Evolutionary conservation across 129 eudicot genomes (phyloP).

Genomic region (Saposhnikovia divaricata): DNA sequence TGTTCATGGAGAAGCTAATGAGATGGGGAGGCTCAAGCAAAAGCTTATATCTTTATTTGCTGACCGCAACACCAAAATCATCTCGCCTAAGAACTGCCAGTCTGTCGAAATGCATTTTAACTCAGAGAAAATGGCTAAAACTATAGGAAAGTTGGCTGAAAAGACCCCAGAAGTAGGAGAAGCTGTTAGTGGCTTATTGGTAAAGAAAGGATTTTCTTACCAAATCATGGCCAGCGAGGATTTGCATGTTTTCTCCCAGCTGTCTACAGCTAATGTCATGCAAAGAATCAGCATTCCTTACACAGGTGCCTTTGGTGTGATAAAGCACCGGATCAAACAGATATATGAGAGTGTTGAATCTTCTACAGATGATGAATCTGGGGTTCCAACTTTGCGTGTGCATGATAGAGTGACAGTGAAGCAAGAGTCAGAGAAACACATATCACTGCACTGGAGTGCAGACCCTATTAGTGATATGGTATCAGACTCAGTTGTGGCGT

Average conservation of each 20-base stretch:
- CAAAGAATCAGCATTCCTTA: conserved; percentile 90
- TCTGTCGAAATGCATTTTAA: conserved; percentile 85
- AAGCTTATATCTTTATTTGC: conserved; percentile 60
- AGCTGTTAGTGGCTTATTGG: conserved; percentile 71
- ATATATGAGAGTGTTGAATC: conserved; percentile 82
- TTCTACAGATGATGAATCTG: conserved; percentile 54
- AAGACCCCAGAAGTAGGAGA: conserved; percentile 66
- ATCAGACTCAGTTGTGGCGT: conserved; percentile 87
- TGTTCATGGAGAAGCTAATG: conserved; percentile 93
- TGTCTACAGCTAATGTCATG: conserved; percentile 71
- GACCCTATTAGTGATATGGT: conserved; percentile 96
- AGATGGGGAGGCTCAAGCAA: conserved; percentile 93
- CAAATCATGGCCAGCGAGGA: conserved; percentile 91
- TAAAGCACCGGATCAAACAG: conserved; percentile 71
- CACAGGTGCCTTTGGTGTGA: conserved; percentile 85
- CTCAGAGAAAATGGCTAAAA: conserved; percentile 88
- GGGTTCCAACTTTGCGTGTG: conserved; percentile 53
- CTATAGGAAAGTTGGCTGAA: conserved; percentile 86
- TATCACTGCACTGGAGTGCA: conserved; percentile 80
- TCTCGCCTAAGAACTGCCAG: conserved; percentile 91
- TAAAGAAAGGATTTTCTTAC: conserved; percentile 87
- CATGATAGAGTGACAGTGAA: conserved; percentile 75
- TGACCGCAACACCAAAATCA: conserved; percentile 73
- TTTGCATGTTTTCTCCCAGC: conserved; percentile 81
- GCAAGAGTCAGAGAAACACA: conserved; percentile 79